Conservation (phyloP, 768 basidiomycete genomes). For the Tephrocybe sp. region DNA sequence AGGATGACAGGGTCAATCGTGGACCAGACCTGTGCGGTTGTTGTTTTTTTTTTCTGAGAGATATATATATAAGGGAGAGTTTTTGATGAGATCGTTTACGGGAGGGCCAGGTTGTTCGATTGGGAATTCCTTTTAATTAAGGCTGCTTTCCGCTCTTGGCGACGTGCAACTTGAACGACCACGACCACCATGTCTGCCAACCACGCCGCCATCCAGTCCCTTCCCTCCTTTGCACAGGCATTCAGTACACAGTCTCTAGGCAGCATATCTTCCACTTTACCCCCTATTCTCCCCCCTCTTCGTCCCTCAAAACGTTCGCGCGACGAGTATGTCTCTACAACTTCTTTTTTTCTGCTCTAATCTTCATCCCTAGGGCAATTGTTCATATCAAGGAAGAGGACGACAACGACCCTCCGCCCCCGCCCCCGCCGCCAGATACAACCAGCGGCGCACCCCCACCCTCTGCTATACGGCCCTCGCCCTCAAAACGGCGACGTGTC, state of each 20-base stretch:
- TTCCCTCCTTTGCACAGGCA: slow-evolving; percentile 79
- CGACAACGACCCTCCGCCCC: slow-evolving; percentile 47
- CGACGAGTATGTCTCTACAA: slow-evolving; percentile 21
- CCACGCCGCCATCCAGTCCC: slow-evolving; percentile 53
- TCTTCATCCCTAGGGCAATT: slow-evolving; percentile 42
- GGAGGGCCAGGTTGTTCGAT: slow-evolving; percentile 19
- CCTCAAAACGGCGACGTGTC: slow-evolving; percentile 67
- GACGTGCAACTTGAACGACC: slow-evolving; percentile 16
- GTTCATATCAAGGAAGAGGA: slow-evolving; percentile 66
- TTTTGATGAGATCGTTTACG: slow-evolving; percentile 16
- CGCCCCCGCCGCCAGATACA: slow-evolving; percentile 29
- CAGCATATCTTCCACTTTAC: slow-evolving; percentile 46
- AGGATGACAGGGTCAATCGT: slow-evolving; percentile 10
- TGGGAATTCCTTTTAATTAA: slow-evolving; percentile 28
- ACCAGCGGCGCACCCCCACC: slow-evolving; percentile 35
- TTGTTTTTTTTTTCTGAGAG: background rate
- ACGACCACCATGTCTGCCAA: slow-evolving; percentile 38
- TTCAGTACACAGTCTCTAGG: slow-evolving; percentile 61
- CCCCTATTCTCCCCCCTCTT: slow-evolving; percentile 64
- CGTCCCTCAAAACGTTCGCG: slow-evolving; percentile 50
- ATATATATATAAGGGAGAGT: slow-evolving; percentile 13
- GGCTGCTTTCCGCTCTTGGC: slow-evolving; percentile 11
- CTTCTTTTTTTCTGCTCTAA: slow-evolving; percentile 10
- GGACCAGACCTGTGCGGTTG: background rate
- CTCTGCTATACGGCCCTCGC: slow-evolving; percentile 41